A percentile compares a stretch with the other conserved stretches of the same genome.
These are phyloP conservation scores for Mycena capillaripes DNA, from an alignment of 768 basidiomycete genomes.

Conservation along the genomic window DNA sequence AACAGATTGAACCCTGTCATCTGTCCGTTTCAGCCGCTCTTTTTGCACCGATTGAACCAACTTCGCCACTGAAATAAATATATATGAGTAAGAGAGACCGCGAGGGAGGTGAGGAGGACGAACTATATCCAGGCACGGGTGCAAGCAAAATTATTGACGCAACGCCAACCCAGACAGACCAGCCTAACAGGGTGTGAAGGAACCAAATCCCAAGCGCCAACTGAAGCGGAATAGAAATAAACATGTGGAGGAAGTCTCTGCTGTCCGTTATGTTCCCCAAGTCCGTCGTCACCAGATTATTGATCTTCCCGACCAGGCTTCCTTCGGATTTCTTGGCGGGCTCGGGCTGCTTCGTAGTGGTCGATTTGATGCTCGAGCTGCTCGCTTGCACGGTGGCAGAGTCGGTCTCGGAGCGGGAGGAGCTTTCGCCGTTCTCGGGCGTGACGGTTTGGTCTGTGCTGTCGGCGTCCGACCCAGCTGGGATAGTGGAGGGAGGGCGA, in stretches of 20 bases:
- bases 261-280: constrained; percentile 12
- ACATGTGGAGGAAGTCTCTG: constrained; percentile 16
- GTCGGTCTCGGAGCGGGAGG: background rate
- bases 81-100: background rate
- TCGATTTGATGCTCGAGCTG: constrained; percentile 20
- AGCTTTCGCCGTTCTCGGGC: background rate
- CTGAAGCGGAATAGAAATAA: constrained; percentile 36
- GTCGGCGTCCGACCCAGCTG: background rate
- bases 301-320: constrained; percentile 80
- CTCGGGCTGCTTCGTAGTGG: background rate
- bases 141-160: constrained; percentile 47
- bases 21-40: constrained; percentile 67
- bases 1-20: constrained; percentile 71
- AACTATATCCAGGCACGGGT: constrained; percentile 70
- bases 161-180: constrained; percentile 25
- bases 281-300: constrained; percentile 82
- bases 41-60: constrained; percentile 52
- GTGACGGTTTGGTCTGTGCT: background rate
- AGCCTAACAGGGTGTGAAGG: constrained; percentile 54
- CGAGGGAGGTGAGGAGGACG: too few relatives aligned
- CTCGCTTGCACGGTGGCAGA: constrained; percentile 22
- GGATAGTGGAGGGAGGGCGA: background rate
- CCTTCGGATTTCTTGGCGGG: constrained; percentile 32
- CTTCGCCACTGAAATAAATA: constrained; percentile 23
- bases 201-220: constrained; percentile 54